Evolutionary conservation across 257 asterid genomes (phyloP).

Genomic region (Solanum megistacrolobum): DNA sequence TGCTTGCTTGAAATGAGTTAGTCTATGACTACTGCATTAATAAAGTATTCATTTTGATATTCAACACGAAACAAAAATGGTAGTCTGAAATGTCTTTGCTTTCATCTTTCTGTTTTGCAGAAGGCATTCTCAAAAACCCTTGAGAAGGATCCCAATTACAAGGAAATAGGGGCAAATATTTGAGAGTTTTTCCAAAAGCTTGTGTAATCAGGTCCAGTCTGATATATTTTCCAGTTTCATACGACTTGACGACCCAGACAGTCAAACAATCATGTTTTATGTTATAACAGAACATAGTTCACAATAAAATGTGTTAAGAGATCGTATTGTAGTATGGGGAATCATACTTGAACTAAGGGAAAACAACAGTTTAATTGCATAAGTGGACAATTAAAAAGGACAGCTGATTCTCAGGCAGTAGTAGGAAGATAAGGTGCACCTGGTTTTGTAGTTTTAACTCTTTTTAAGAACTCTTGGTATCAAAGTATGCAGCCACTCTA

Average conservation of each 20-base stretch:
- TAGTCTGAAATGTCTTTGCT: not conserved
- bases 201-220: not conserved
- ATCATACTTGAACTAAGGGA: not conserved
- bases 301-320: not conserved
- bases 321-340: not conserved
- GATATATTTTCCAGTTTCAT: not conserved
- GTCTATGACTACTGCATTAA: not conserved
- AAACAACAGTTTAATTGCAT: not conserved
- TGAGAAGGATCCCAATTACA: not conserved
- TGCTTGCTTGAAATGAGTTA: not conserved
- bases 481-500: not conserved
- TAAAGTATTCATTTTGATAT: not conserved
- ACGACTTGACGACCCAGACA: not conserved
- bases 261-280: not conserved
- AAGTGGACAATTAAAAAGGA: not conserved
- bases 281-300: not conserved
- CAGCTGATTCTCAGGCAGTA: not conserved
- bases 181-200: not conserved
- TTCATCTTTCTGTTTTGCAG: not conserved
- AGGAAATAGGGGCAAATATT: rapidly evolving
- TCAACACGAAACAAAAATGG: not conserved
- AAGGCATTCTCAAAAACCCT: not conserved
- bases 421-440: not conserved
- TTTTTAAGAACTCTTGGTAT: not conserved
- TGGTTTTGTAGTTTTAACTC: not conserved